Evolutionary conservation across 495 filamentous ascomycete genomes (phyloP).

Genomic region (Amorphotheca resinae): DNA sequence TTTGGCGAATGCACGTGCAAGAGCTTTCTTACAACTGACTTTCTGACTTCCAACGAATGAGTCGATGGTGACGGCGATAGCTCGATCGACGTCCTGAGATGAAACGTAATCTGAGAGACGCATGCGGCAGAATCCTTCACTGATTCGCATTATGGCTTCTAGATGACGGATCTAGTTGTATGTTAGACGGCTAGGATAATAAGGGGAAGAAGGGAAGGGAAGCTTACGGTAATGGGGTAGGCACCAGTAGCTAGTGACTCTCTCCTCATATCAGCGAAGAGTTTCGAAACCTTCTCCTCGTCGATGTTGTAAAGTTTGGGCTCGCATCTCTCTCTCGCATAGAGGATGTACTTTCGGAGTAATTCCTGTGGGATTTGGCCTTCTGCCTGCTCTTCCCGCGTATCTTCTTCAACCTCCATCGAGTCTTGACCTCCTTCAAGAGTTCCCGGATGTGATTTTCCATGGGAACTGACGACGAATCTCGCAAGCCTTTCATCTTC

Average conservation of each 20-base stretch:
- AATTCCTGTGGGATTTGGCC: conserved; percentile 85
- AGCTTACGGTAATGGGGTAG: conserved; percentile 90
- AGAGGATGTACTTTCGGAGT: conserved; percentile 93
- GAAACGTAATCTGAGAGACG: conserved; percentile 87
- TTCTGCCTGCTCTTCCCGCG: conserved; percentile 38
- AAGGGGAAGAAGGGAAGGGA: background rate
- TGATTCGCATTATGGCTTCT: conserved; percentile 92
- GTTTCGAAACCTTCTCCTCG: conserved; percentile 85
- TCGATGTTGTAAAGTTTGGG: conserved; percentile 98
- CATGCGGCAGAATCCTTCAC: conserved; percentile 90
- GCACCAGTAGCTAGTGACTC: conserved; percentile 87
- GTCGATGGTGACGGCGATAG: conserved; percentile 93
- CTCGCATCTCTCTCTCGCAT: conserved; percentile 77
- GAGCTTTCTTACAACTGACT: conserved; percentile 93
- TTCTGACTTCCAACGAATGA: conserved; percentile 95
- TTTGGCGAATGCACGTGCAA: conserved; percentile 94
- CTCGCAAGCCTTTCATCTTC: conserved; percentile 90
- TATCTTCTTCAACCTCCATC: conserved; percentile 24
- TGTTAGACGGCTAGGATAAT: conserved; percentile 5
- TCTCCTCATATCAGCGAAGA: conserved; percentile 93
- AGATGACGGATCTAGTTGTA: conserved; percentile 73
- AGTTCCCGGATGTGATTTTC: conserved; percentile 71
- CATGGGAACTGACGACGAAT: conserved; percentile 91
- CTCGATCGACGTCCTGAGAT: conserved; percentile 82
- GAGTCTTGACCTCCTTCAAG: conserved; percentile 41